Evolutionary conservation across 805 yeast genomes (phyloP).

Genomic region (Myxozyma nipponensis): DNA sequence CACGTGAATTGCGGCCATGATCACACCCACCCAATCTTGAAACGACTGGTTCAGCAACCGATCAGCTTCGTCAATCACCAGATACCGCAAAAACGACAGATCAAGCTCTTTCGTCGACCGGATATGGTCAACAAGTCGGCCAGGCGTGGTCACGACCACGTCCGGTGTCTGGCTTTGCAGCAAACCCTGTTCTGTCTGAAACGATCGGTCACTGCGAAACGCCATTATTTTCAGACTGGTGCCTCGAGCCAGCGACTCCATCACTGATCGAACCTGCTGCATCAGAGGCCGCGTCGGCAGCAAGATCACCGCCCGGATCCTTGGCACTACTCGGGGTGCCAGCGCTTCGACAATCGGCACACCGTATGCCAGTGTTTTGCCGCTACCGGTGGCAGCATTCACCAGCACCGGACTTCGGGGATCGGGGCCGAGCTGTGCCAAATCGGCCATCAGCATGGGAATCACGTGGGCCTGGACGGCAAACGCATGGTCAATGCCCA

Average conservation of each 20-base stretch:
- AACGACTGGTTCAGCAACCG: constrained; percentile 86
- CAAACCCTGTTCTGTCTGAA: constrained; percentile 59
- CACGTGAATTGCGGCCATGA: constrained; percentile 32
- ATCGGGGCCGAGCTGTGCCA: constrained; percentile 37
- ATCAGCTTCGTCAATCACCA: constrained; percentile 97
- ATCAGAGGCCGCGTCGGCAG: constrained; percentile 90
- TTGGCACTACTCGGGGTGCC: constrained; percentile 60
- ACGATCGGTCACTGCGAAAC: constrained; percentile 51
- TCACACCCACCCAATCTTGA: constrained; percentile 80
- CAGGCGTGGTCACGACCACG: constrained; percentile 39
- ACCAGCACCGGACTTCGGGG: constrained; percentile 61
- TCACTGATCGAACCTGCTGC: constrained; percentile 69
- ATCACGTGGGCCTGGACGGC: constrained; percentile 72
- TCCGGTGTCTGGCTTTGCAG: constrained; percentile 46
- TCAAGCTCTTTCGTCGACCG: constrained; percentile 90
- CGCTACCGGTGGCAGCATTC: constrained; percentile 94
- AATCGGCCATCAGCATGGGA: constrained; percentile 49
- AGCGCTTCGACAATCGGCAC: constrained; percentile 77
- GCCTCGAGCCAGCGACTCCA: constrained; percentile 60
- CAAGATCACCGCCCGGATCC: constrained; percentile 67
- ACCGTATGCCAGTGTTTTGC: constrained; percentile 86
- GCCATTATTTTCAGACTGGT: constrained; percentile 61
- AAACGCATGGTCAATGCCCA: constrained; percentile 57
- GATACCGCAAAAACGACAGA: constrained; percentile 67
- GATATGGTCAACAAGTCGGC: constrained; percentile 83